Evolutionary conservation across 805 yeast genomes (phyloP).

Genomic region (Cyberlindnera japonica): DNA sequence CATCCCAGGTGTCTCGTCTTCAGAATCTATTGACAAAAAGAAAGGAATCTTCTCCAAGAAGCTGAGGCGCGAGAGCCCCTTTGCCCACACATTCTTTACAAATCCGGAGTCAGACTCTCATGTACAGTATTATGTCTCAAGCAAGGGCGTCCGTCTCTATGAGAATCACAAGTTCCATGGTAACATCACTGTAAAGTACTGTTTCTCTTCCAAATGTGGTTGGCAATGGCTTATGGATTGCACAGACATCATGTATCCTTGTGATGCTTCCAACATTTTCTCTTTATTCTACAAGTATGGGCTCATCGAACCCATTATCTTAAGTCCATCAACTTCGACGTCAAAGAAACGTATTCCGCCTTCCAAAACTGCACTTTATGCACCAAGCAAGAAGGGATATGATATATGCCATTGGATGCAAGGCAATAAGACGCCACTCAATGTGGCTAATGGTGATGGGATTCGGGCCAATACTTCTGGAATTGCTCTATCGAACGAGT

Average conservation of each 20-base stretch:
- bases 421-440: conserved; percentile 5
- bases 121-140: conserved; percentile 70
- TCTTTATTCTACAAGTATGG: conserved; percentile 44
- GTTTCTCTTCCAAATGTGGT: conserved; percentile 71
- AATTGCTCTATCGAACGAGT: conserved; percentile 20
- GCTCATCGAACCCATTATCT: conserved; percentile 43
- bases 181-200: conserved; percentile 34
- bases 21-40: not conserved
- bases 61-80: conserved; percentile 47
- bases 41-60: conserved; percentile 1
- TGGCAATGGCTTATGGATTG: conserved; percentile 92
- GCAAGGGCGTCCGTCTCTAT: conserved; percentile 61
- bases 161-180: conserved; percentile 36
- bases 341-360: conserved; percentile 29
- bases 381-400: conserved; percentile 41
- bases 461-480: conserved; percentile 13
- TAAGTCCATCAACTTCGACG: conserved; percentile 33
- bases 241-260: conserved; percentile 57
- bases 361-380: conserved; percentile 40
- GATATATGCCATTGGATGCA: conserved; percentile 34
- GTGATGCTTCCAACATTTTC: conserved; percentile 53
- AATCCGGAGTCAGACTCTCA: conserved; percentile 87
- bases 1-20: conserved; percentile 1
- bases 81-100: conserved; percentile 71
- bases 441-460: conserved; percentile 19